phyloP scores from a whole-genome alignment of 768 basidiomycete genomes.

The Exsudoporus frostii region DNA sequence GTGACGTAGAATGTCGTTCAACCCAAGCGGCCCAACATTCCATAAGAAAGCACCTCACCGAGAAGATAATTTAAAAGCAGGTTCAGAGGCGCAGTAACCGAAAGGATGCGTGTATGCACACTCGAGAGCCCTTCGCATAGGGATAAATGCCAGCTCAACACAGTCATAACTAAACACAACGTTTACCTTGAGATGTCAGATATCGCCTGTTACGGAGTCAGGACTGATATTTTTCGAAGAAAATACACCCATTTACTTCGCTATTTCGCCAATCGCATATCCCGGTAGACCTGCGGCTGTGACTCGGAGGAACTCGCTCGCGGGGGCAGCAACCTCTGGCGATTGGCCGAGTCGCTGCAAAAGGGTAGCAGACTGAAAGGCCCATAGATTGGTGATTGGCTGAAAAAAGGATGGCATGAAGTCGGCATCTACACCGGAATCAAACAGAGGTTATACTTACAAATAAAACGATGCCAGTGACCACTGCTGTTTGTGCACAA shows the following conservation, averaged over 20 bases:
- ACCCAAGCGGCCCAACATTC: neutral
- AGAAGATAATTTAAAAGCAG: conserved; percentile 26
- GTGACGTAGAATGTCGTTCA: neutral
- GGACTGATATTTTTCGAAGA: neutral
- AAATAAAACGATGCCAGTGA: conserved; percentile 24
- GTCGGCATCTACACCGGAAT: neutral
- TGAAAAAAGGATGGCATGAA: neutral
- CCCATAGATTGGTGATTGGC: conserved; percentile 25
- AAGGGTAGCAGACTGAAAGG: conserved; percentile 31
- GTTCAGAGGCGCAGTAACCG: conserved; percentile 21
- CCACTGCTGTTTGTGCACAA: conserved; percentile 18
- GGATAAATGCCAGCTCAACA: neutral
- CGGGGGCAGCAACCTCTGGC: conserved; percentile 37
- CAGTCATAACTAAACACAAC: neutral
- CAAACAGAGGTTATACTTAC: conserved; percentile 8
- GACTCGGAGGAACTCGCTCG: conserved; percentile 39
- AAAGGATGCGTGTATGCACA: conserved; percentile 23
- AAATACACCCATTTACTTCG: conserved; percentile 27
- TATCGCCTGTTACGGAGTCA: conserved; percentile 18
- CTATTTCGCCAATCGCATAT: conserved; percentile 41
- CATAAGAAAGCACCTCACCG: conserved; percentile 6
- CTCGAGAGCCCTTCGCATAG: conserved; percentile 18
- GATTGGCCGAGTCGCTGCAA: conserved; percentile 38
- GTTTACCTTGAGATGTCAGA: conserved; percentile 19
- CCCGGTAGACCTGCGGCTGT: conserved; percentile 44